Percentiles rank a stretch among this genome's conserved stretches.
These are phyloP conservation scores for Crithidia fasciculata DNA, from an alignment of 208 protist genomes.

Conservation along the genomic window DNA sequence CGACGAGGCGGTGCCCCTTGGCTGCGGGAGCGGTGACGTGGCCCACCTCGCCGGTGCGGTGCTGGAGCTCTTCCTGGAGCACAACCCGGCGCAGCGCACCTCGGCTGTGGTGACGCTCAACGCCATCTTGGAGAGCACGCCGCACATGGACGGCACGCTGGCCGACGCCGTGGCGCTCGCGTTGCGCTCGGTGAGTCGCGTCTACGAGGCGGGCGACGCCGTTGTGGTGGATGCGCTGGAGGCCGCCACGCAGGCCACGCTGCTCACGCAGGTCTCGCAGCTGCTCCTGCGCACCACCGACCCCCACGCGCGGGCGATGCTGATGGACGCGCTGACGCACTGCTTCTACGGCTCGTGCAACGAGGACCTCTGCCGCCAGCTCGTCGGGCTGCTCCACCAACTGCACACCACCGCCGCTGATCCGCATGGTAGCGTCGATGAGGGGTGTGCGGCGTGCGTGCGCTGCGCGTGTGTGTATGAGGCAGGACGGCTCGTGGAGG, in stretches of 20 bases:
- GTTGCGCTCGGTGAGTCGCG: constrained; percentile 30
- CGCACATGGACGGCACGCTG: constrained; percentile 20
- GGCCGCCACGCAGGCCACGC: constrained; percentile 18
- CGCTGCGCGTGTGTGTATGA: constrained; percentile 26
- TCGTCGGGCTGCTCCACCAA: constrained; percentile 24
- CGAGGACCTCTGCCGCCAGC: constrained; percentile 23
- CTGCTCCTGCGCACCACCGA: constrained; percentile 26
- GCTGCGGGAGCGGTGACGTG: constrained; percentile 59
- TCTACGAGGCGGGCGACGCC: constrained; percentile 26
- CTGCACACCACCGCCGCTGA: constrained; percentile 3
- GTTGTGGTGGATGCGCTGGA: constrained; percentile 32
- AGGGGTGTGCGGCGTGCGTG: constrained; percentile 17
- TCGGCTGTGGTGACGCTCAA: constrained; percentile 19
- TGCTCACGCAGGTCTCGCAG: constrained; percentile 30
- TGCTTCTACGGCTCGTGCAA: constrained; percentile 31
- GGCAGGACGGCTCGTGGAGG: constrained; percentile 29
- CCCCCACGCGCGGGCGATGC: constrained; percentile 24
- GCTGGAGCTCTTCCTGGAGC: constrained; percentile 63
- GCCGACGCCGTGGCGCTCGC: constrained; percentile 28
- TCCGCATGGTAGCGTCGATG: too few relatives aligned
- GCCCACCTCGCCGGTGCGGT: constrained; percentile 40
- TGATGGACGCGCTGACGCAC: constrained; percentile 29
- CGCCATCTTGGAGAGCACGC: constrained; percentile 18
- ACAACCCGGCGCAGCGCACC: constrained; percentile 28
- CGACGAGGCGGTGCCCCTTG: constrained; percentile 64